These are phyloP conservation scores for Silybum marianum DNA, from an alignment of 129 eudicot genomes.

Conservation along the genomic window DNA sequence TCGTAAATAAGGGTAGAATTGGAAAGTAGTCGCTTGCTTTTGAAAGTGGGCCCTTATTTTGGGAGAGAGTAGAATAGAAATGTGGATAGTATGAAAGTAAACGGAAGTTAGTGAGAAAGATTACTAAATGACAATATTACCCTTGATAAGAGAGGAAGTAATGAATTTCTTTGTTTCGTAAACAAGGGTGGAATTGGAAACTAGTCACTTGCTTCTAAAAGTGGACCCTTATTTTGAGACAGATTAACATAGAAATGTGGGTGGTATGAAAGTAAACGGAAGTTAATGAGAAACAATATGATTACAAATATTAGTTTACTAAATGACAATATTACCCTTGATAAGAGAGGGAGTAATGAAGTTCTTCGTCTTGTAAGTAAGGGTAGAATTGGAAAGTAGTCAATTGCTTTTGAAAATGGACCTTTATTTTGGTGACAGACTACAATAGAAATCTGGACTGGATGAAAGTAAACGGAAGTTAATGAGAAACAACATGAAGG, in stretches of 20 bases:
- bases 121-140: neutral
- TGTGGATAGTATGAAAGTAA: too few species aligned
- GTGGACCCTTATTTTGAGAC: too few species aligned
- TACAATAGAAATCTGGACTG: neutral
- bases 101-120: too few species aligned
- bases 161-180: neutral
- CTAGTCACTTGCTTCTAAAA: too few species aligned
- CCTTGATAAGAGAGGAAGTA: neutral
- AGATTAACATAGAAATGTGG: too few species aligned
- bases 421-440: too few species aligned
- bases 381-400: neutral
- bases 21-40: neutral
- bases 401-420: too few species aligned
- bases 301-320: neutral
- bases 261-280: too few species aligned
- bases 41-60: too few species aligned
- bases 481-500: neutral
- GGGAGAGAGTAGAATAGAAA: too few species aligned
- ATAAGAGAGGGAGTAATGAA: neutral
- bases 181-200: neutral
- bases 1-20: neutral
- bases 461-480: neutral
- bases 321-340: neutral
- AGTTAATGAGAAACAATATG: too few species aligned
- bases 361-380: neutral